These are phyloP conservation scores for Suhomyces bolitotheri DNA, from an alignment of 1,139 yeast genomes.

Conservation along the genomic window DNA sequence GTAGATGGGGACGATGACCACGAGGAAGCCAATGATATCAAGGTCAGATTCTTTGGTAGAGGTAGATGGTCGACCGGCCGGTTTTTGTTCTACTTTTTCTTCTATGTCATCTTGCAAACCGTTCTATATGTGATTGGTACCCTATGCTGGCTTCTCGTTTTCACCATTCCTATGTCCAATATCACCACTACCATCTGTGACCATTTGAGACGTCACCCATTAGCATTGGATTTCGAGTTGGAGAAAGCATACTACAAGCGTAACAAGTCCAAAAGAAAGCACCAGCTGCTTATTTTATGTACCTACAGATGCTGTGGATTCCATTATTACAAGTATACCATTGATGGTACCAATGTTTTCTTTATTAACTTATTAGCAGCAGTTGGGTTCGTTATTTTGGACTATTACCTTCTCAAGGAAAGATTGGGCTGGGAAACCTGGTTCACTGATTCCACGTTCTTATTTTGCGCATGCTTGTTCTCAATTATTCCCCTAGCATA, in stretches of 20 bases:
- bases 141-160: slow-evolving; percentile 78
- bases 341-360: slow-evolving; percentile 93
- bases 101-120: slow-evolving; percentile 72
- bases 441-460: slow-evolving; percentile 59
- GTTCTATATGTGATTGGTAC: slow-evolving; percentile 55
- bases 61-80: slow-evolving; percentile 92
- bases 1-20: slow-evolving; percentile 30
- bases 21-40: slow-evolving; percentile 36
- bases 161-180: slow-evolving; percentile 93
- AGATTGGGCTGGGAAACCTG: slow-evolving; percentile 46
- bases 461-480: slow-evolving; percentile 74
- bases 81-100: slow-evolving; percentile 71
- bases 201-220: slow-evolving; percentile 87
- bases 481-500: slow-evolving; percentile 94
- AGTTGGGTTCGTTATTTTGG: slow-evolving; percentile 81
- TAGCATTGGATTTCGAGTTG: slow-evolving; percentile 71
- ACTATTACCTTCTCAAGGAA: slow-evolving; percentile 65
- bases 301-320: slow-evolving; percentile 90
- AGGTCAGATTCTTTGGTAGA: slow-evolving; percentile 79
- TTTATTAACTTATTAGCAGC: slow-evolving; percentile 80
- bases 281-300: slow-evolving; percentile 60
- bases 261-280: slow-evolving; percentile 24
- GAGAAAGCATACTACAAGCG: slow-evolving; percentile 52
- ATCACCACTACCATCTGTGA: slow-evolving; percentile 57
- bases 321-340: slow-evolving; percentile 92